A percentile compares a stretch with the other conserved stretches of the same genome.
Conservation (phyloP, 2,329 filamentous ascomycete species). For the Parastagonospora avenae region DNA sequence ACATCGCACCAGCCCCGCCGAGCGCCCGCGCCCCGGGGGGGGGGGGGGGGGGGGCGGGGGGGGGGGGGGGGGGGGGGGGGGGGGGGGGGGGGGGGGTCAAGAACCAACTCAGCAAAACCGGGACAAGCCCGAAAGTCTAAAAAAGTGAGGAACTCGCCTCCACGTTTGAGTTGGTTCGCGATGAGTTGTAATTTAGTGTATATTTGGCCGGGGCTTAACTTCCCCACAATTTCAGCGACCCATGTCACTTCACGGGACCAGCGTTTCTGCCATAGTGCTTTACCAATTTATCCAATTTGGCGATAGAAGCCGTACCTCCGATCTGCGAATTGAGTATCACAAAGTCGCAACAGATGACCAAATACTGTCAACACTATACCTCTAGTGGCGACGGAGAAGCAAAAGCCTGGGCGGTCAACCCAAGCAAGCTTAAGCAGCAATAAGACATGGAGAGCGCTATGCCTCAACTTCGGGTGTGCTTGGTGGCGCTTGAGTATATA, state of each 20-base stretch:
- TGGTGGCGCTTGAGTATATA: constrained; percentile 7
- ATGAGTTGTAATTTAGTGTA: constrained; percentile 3
- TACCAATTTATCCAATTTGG: constrained; percentile 16
- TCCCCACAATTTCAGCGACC: constrained; percentile 2
- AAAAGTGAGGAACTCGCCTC: background rate
- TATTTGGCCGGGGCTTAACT: constrained; percentile 1
- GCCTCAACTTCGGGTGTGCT: background rate
- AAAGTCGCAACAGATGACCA: constrained; percentile 4
- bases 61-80: too few species aligned
- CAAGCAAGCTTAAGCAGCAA: constrained; percentile 4
- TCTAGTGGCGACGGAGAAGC: constrained; percentile 5
- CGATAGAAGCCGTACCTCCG: constrained; percentile 7
- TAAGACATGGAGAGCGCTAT: constrained; percentile 1
- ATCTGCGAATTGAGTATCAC: constrained; percentile 7
- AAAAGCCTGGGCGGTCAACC: constrained; percentile 5
- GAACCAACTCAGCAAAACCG: too few species aligned
- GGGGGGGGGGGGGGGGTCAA: too few species aligned
- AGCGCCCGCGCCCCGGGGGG: too few species aligned
- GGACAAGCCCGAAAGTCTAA: too few species aligned
- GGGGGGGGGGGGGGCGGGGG: too few species aligned
- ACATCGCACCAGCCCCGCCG: too few species aligned
- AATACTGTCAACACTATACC: background rate
- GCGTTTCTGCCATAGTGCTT: constrained; percentile 10
- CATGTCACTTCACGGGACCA: constrained; percentile 5
- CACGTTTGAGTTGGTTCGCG: background rate